Evolutionary conservation across 306 rosid species (phyloP).

Genomic region (Carpinus fangiana): DNA sequence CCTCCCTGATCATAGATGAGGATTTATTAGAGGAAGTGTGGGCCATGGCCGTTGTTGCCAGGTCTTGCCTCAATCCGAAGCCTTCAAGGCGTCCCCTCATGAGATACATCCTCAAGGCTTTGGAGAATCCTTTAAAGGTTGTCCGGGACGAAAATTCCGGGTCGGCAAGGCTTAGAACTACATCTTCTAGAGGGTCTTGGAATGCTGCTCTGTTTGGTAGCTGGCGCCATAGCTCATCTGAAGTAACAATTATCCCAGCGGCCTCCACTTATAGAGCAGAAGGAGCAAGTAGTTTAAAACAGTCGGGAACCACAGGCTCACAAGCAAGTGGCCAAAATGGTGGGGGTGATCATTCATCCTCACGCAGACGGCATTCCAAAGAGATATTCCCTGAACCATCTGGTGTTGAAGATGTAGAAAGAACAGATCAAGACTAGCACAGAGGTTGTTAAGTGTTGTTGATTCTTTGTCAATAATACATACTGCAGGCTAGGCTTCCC

Average conservation of each 20-base stretch:
- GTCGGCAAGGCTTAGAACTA: constrained; percentile 70
- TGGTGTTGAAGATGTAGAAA: constrained; percentile 54
- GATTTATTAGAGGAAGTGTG: constrained; percentile 96
- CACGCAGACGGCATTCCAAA: constrained; percentile 59
- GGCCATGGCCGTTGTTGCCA: constrained; percentile 95
- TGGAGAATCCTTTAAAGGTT: constrained; percentile 92
- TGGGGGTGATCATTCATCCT: constrained; percentile 63
- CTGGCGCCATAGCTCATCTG: constrained; percentile 89
- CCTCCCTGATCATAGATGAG: constrained; percentile 77
- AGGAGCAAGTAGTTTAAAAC: constrained; percentile 68
- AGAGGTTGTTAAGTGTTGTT: constrained; percentile 31
- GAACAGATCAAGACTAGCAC: constrained; percentile 47
- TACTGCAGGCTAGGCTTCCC: constrained; percentile 42
- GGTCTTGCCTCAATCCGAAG: constrained; percentile 87
- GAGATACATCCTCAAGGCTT: constrained; percentile 83
- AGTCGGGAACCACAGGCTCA: constrained; percentile 71
- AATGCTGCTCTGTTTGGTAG: constrained; percentile 88
- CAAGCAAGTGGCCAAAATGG: constrained; percentile 63
- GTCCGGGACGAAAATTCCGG: constrained; percentile 80
- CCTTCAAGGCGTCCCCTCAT: constrained; percentile 85
- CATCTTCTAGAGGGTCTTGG: constrained; percentile 94
- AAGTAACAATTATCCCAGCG: constrained; percentile 51
- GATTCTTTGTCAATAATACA: constrained; percentile 61
- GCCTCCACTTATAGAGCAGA: constrained; percentile 49
- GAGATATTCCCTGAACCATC: constrained; percentile 89